Conservation (phyloP, 129 eudicot species). For the Ambrosia artemisiifolia region DNA sequence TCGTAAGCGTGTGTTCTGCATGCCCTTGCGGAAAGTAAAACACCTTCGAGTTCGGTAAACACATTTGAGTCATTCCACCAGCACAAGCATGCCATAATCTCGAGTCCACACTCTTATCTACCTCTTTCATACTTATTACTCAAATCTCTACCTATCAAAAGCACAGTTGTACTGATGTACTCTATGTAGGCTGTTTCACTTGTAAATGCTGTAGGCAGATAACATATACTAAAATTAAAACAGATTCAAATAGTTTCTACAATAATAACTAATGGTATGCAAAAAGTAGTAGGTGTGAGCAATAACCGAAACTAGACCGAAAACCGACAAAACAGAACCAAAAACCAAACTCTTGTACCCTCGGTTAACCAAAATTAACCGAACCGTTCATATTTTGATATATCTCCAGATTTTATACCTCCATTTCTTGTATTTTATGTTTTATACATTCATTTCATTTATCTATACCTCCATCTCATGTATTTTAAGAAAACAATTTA, state of each 20-base stretch:
- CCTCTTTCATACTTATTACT: slow-evolving; percentile 36
- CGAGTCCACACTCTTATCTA: slow-evolving; percentile 49
- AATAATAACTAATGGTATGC: background rate
- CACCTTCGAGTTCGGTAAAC: slow-evolving; percentile 51
- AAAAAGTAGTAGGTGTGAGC: background rate
- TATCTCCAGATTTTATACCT: no score
- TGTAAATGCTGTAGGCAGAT: slow-evolving; percentile 28
- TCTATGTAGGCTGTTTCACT: slow-evolving; percentile 13
- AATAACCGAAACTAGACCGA: no score
- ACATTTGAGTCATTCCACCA: slow-evolving; percentile 74
- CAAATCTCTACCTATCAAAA: background rate
- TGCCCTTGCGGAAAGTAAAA: slow-evolving; percentile 83
- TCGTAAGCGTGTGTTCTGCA: slow-evolving; percentile 59
- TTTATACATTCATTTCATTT: no score
- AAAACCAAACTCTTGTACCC: no score
- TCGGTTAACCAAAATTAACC: no score
- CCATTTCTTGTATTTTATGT: no score
- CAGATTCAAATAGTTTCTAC: slow-evolving; percentile 13
- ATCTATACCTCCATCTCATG: no score
- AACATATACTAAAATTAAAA: background rate
- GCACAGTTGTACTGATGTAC: slow-evolving; percentile 7
- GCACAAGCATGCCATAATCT: slow-evolving; percentile 86
- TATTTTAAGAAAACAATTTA: no score
- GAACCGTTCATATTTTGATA: no score
- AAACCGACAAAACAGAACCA: no score